Base-by-base conservation (phyloP, 2,329 filamentous ascomycete genomes). In the Dendrostoma leiphaemia region DNA sequence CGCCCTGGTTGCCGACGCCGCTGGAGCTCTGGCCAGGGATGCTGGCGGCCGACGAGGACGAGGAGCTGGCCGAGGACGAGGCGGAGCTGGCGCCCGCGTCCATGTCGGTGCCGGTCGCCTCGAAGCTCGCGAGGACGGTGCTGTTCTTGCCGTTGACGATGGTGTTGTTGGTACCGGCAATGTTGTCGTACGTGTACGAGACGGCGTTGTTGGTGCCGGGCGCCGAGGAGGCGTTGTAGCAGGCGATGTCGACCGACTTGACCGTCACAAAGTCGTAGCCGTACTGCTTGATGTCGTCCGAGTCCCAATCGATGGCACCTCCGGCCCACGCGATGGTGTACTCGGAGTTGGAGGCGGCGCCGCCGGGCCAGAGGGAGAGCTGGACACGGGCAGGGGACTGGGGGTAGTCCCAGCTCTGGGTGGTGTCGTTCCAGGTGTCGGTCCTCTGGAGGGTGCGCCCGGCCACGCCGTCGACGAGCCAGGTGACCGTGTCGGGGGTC, bases 361-460 rank as follows among this genome's bases (percentile, higher is more conserved):
- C 94, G 65, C 90, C 94, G 37, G 94, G 94, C 94, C 94, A 99
- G 66, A 99, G 85, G 15, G 94, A 97, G 48, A 99, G 81, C 77
- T 97, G 91, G 49, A 99, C 83, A 63, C 93, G 90, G 15, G 92
- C 75, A 4, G 94, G 94, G 0, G 92, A 95, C 75, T 97, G 94
- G 6, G 94, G 94, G 77, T 83, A 99, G 64, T 88, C 78, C 80
- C 86, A 99, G 71, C 86, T 85, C 71, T 92, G 88, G 54, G 84
- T 74, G 6, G 90, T 95, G 12, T 78, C 74, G 74, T 99, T 97
- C 85, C 88, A 97, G 12, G 94, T 97, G 34, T 91, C 83, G 15
- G 81, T 78, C 67, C 87, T 86, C 69, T 91, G 79, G 69, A 91
- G 78, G 23, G 83, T 87, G 58, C 94, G 90, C 60, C 87, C 83